phyloP scores from a whole-genome alignment of 1,139 yeast species.

The Hansenula anomala region DNA sequence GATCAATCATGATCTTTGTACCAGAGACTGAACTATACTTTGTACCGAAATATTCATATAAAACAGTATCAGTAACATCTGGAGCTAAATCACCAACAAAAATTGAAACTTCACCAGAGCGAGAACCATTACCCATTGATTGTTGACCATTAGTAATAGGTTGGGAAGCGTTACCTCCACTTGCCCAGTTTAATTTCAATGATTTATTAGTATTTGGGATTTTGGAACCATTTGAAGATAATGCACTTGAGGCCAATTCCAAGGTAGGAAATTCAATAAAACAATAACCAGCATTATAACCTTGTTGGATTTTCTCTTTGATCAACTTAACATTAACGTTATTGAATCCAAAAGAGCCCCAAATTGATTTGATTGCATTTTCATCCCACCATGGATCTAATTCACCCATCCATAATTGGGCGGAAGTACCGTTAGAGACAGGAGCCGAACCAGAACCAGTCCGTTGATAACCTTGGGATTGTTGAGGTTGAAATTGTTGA shows the following conservation, averaged over 20 bases:
- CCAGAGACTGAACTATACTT: slow-evolving; percentile 74
- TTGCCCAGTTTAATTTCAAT: slow-evolving; percentile 84
- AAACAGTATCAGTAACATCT: slow-evolving; percentile 67
- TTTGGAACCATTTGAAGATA: slow-evolving; percentile 60
- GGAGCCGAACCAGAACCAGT: not conserved
- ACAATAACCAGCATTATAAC: slow-evolving; percentile 68
- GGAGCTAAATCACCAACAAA: slow-evolving; percentile 85
- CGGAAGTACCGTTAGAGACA: slow-evolving; percentile 2
- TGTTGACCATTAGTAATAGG: no score
- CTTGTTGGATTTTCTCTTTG: slow-evolving; percentile 39
- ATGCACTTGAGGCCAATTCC: slow-evolving; percentile 66
- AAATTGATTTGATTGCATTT: slow-evolving; percentile 54
- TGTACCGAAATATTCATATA: slow-evolving; percentile 65
- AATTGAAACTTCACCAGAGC: slow-evolving; percentile 50
- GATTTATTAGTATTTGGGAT: slow-evolving; percentile 59
- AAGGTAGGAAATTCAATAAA: slow-evolving; percentile 75
- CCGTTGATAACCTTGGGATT: not conserved
- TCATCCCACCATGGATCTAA: slow-evolving; percentile 86
- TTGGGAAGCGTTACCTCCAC: no score
- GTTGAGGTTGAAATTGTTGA: not conserved
- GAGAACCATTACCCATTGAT: no score
- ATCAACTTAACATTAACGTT: slow-evolving; percentile 55
- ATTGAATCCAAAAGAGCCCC: slow-evolving; percentile 52
- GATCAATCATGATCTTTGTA: slow-evolving; percentile 84
- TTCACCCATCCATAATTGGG: slow-evolving; percentile 87